phyloP scores from a whole-genome alignment of 2,329 filamentous ascomycete genomes.

The Colletotrichum somersetense region DNA sequence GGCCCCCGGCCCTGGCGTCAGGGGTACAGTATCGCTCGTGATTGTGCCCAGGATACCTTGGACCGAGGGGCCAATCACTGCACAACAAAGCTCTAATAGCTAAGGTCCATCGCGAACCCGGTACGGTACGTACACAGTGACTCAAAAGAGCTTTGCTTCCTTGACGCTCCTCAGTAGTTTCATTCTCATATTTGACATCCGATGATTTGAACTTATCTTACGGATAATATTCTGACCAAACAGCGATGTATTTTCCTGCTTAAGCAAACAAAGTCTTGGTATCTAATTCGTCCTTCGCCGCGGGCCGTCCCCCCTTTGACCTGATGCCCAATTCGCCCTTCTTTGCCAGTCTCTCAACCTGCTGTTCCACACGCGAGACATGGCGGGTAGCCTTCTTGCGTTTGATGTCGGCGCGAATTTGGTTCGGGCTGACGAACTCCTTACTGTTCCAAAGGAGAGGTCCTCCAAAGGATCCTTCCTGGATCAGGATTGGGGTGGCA shows the following conservation, averaged over 20 bases:
- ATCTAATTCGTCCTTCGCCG: slow-evolving; percentile 78
- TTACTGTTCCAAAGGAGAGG: slow-evolving; percentile 99
- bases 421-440: slow-evolving; percentile 96
- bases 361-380: slow-evolving; percentile 80
- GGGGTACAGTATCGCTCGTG: slow-evolving; percentile 18
- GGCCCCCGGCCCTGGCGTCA: slow-evolving; percentile 19
- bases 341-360: slow-evolving; percentile 79
- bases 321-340: slow-evolving; percentile 82
- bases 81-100: background rate
- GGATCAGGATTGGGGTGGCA: slow-evolving; percentile 80
- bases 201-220: background rate
- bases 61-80: slow-evolving; percentile 24
- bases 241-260: slow-evolving; percentile 23
- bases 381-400: slow-evolving; percentile 82
- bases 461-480: slow-evolving; percentile 94
- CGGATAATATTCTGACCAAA: background rate
- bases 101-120: background rate
- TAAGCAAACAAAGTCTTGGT: slow-evolving; percentile 82
- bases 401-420: slow-evolving; percentile 86
- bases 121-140: background rate
- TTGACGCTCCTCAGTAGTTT: background rate
- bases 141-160: background rate
- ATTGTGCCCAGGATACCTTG: slow-evolving; percentile 10
- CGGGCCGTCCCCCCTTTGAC: slow-evolving; percentile 72
- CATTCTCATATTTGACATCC: background rate